Conservation (phyloP, 306 rosid genomes). For the Gleditsia sinensis region DNA sequence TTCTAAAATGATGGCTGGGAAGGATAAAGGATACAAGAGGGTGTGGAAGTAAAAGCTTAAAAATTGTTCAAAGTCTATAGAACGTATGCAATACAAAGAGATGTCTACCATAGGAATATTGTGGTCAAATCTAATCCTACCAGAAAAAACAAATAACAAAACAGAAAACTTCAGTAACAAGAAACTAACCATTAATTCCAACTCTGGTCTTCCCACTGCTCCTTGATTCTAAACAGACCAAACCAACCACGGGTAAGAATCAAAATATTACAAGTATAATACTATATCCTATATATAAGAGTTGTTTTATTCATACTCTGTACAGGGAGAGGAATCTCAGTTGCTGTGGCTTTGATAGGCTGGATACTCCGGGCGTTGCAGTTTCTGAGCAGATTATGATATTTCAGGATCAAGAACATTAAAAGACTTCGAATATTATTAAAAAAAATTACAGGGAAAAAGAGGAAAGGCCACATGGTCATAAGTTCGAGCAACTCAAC, state of each 20-base stretch:
- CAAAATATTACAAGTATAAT: background rate
- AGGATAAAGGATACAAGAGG: background rate
- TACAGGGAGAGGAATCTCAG: conserved; percentile 77
- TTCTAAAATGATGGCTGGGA: background rate
- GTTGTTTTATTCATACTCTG: conserved; percentile 54
- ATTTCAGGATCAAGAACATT: conserved; percentile 12
- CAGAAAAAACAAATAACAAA: conserved; percentile 2
- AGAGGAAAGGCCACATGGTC: background rate
- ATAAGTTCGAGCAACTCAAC: conserved; percentile 52
- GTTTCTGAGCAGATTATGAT: conserved; percentile 46
- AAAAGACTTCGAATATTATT: background rate
- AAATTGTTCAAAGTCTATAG: background rate
- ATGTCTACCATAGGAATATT: background rate
- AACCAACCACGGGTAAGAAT: conserved; percentile 39
- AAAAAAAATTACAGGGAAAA: background rate
- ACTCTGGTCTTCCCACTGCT: conserved; percentile 70
- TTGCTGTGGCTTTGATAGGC: conserved; percentile 88
- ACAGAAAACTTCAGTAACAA: conserved; percentile 9
- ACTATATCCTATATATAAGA: background rate
- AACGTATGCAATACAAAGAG: background rate
- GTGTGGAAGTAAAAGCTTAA: background rate
- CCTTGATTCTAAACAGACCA: conserved; percentile 58
- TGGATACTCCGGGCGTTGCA: conserved; percentile 46
- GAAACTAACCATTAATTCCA: conserved; percentile 85
- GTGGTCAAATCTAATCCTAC: background rate